phyloP scores from a whole-genome alignment of 768 basidiomycete species.

The Suillus occidentalis region DNA sequence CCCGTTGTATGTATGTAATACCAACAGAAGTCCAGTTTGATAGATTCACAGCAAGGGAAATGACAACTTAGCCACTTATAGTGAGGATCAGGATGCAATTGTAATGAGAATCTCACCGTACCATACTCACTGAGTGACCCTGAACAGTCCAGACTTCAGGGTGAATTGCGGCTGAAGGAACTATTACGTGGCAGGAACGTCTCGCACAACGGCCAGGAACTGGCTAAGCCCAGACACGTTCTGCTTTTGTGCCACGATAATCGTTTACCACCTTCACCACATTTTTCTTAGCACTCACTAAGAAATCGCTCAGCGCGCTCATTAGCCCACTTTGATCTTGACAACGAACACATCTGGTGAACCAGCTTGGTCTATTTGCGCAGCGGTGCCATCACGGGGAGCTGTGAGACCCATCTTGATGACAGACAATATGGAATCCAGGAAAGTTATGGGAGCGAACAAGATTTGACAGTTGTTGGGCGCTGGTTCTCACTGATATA shows the following conservation, averaged over 20 bases:
- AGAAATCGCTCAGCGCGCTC: not conserved
- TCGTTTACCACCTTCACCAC: not conserved
- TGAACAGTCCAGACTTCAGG: not conserved
- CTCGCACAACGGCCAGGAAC: not conserved
- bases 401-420: not conserved
- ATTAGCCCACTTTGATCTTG: not conserved
- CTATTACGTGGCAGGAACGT: not conserved
- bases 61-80: not conserved
- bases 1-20: not conserved
- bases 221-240: not conserved
- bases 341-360: not conserved
- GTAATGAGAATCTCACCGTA: not conserved
- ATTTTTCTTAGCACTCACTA: not conserved
- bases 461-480: not conserved
- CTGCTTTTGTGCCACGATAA: not conserved
- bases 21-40: not conserved
- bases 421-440: not conserved
- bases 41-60: not conserved
- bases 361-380: not conserved
- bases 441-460: not conserved
- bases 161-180: not conserved
- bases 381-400: not conserved
- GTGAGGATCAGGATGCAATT: not conserved
- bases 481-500: not conserved
- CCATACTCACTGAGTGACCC: not conserved